Percentiles rank a stretch among this genome's conserved stretches.
Conservation (phyloP, 164 flowering plant species). For the Sextonia rubra region DNA sequence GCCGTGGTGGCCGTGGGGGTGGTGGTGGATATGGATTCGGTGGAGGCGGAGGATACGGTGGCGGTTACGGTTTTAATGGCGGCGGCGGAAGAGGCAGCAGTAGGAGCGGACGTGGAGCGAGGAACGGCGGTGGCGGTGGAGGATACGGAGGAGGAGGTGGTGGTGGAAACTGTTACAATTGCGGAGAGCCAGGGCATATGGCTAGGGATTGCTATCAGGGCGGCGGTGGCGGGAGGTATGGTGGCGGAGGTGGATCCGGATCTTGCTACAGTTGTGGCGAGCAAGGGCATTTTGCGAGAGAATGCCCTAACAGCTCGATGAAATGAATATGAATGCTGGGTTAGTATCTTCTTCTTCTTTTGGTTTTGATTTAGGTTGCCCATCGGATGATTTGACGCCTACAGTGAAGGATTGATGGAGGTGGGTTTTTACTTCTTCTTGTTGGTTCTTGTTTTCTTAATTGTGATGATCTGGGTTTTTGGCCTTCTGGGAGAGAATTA, state of each 20-base stretch:
- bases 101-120: not conserved
- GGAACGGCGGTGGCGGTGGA: slow-evolving; percentile 26
- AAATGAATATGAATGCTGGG: slow-evolving; percentile 4
- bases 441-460: slow-evolving; percentile 1
- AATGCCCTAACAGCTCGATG: slow-evolving; percentile 13
- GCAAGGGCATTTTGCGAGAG: slow-evolving; percentile 23
- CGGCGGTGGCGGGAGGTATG: slow-evolving; percentile 26
- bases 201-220: not conserved
- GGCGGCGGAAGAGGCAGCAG: slow-evolving; percentile 27
- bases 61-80: slow-evolving; percentile 32
- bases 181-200: not conserved
- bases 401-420: not conserved
- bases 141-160: slow-evolving; percentile 11
- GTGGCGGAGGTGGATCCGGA: slow-evolving; percentile 15
- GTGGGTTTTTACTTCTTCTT: slow-evolving; percentile 3
- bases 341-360: not conserved
- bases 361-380: not conserved
- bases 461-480: not conserved
- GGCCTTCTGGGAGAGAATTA: slow-evolving; percentile 1
- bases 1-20: slow-evolving; percentile 18
- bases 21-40: slow-evolving; percentile 27
- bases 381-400: slow-evolving; percentile 2
- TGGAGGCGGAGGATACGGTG: slow-evolving; percentile 25
- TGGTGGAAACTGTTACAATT: not conserved
- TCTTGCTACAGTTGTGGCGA: slow-evolving; percentile 20